Conservation (phyloP, 2,329 filamentous ascomycete species). For the Neurospora sp. region DNA sequence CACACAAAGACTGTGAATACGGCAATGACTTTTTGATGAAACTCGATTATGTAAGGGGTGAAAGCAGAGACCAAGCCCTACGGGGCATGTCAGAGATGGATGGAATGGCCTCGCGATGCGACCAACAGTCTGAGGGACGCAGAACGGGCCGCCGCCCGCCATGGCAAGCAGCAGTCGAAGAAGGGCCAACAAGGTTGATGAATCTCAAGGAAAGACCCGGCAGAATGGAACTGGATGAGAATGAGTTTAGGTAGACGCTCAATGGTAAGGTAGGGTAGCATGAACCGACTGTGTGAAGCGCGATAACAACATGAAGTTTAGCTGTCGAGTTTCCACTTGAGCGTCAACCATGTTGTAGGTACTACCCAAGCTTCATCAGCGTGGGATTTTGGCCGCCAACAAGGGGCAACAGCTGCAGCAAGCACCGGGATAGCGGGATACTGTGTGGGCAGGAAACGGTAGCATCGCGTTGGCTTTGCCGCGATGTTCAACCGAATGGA, state of each 20-base stretch:
- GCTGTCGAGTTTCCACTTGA: not conserved
- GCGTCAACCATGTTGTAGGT: not conserved
- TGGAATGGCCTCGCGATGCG: not conserved
- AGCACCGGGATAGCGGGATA: not conserved
- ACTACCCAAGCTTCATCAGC: not conserved
- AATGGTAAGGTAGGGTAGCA: not conserved
- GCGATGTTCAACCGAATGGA: not conserved
- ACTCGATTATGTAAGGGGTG: not conserved
- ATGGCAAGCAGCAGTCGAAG: not conserved
- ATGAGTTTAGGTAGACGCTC: not conserved
- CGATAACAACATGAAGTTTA: not conserved
- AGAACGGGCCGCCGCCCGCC: not conserved
- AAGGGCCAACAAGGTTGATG: not conserved
- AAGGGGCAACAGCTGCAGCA: not conserved
- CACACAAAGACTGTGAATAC: not conserved
- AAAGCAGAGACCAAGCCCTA: not conserved
- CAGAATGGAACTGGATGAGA: not conserved
- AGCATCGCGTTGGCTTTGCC: not conserved
- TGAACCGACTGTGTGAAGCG: not conserved
- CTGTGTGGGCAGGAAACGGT: not conserved
- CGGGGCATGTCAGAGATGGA: not conserved
- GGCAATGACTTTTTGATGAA: not conserved
- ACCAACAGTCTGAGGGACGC: not conserved
- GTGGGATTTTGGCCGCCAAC: not conserved
- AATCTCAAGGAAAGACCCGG: not conserved